Conservation (phyloP, 225 moss, liverwort and hornwort genomes). For the Pleurozium schreberi region DNA sequence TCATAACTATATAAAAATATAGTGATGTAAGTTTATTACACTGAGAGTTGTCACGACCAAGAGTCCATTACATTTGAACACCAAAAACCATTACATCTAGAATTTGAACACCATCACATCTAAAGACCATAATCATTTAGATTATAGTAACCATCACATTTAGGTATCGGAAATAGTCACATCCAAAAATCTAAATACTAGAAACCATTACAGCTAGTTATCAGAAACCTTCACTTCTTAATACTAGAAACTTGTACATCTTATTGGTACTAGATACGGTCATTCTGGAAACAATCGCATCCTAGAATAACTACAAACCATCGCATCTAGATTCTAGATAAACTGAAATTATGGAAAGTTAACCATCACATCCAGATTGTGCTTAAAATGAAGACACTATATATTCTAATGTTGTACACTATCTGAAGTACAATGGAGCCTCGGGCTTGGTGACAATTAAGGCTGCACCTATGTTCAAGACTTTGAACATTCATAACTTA, state of each 20-base stretch:
- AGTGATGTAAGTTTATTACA: not conserved
- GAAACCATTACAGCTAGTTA: too few species aligned
- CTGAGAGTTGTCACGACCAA: fast-evolving
- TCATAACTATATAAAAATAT: not conserved
- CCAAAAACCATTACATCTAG: too few species aligned
- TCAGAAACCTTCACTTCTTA: too few species aligned
- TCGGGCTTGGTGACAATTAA: not conserved
- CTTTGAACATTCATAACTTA: not conserved
- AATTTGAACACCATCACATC: too few species aligned
- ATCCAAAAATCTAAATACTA: too few species aligned
- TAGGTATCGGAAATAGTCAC: too few species aligned
- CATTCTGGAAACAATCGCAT: not conserved
- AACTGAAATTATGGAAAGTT: too few species aligned
- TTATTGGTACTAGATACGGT: fast-evolving
- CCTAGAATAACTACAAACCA: fast-evolving
- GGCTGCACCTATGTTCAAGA: not conserved
- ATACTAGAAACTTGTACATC: too few species aligned
- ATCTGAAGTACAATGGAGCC: not conserved
- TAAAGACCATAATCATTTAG: not conserved
- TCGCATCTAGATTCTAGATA: too few species aligned
- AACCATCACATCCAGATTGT: not conserved
- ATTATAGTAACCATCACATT: not conserved
- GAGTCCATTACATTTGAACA: too few species aligned
- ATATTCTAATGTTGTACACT: not conserved
- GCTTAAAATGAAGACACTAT: not conserved